Evolutionary conservation across 2,329 filamentous ascomycete genomes (phyloP).

Genomic region (Trichoderma gracile): DNA sequence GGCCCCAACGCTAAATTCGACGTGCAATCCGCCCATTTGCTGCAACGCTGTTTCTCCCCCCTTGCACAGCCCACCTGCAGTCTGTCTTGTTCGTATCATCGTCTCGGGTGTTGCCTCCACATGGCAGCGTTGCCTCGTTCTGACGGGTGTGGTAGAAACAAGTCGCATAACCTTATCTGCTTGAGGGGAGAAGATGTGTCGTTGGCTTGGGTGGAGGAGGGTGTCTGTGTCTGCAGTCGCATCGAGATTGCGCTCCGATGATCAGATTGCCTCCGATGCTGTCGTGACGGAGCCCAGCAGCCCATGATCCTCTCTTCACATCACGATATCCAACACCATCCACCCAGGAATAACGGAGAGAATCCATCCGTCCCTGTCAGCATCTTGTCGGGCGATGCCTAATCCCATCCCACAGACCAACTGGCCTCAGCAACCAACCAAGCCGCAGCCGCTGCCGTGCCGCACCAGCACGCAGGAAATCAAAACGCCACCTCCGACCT

Average conservation of each 20-base stretch:
- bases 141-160: no score
- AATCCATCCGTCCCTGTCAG: not conserved
- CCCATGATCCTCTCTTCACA: not conserved
- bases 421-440: not conserved
- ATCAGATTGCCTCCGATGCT: not conserved
- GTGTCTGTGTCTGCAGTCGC: no score
- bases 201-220: not conserved
- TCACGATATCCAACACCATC: not conserved
- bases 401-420: not conserved
- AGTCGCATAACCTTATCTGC: slow-evolving; percentile 7
- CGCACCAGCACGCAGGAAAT: not conserved
- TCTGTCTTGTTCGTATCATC: not conserved
- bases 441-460: not conserved
- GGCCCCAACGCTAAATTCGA: not conserved
- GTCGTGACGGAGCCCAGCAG: no score
- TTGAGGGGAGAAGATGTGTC: not conserved
- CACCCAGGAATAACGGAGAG: not conserved
- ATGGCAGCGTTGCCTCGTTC: slow-evolving; percentile 16
- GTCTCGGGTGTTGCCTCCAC: not conserved
- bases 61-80: not conserved
- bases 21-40: not conserved
- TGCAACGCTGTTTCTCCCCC: not conserved
- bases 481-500: not conserved
- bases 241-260: no score
- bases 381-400: not conserved